Evolutionary conservation across 176 grass and related monocot genomes (phyloP), one percentile per base, ranked within the genome.

Genomic region (Avena insularis): DNA sequence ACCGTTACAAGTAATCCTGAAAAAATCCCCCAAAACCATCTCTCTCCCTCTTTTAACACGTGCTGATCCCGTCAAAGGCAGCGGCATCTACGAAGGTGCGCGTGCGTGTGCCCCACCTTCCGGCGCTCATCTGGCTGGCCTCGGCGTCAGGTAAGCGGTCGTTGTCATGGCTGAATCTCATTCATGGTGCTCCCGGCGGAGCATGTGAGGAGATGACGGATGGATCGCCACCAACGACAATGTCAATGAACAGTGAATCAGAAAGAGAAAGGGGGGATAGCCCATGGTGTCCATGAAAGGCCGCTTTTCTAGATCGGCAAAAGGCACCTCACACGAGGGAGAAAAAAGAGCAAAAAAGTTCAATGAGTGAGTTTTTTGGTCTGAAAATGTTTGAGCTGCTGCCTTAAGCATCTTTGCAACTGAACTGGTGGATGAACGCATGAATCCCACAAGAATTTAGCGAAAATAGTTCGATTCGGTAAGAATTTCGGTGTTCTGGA

Each of bases 151-250:
- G 78, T 86, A 58, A 50, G 13, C 13, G 9, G 78, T 82, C 88
- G 27, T 40, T 48, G 31, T 82, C 88, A 51, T 36, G 40, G 35
- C 16, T 77, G 20, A 29, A 19, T 25, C 63, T 85, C 50, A 40
- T 27, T 43, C 53, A 20, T 72, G 63, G 77, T 23, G 53, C 5
- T 48, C 15, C 40, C 45, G 14, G 56, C 56, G 71, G 71, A 49
- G n/a, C 86, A 83, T 83, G 86, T 78, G 80, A 66, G 48, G 76
- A 60, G 75, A 31, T 3, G 74, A 67, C 51, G 73, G 66, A 84
- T 84, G n/a, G 80, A 68, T 77, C 38, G 74, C 21, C 21, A 67
- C 70, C 60, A 12, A 27, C 57, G 6, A 43, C 45, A 17, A 19
- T 67, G 46, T 15, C 36, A 14, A 8, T 21, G 43, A 59, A 29